phyloP scores from a whole-genome alignment of 2,329 filamentous ascomycete genomes.

The Sphaerulina vaccinii region DNA sequence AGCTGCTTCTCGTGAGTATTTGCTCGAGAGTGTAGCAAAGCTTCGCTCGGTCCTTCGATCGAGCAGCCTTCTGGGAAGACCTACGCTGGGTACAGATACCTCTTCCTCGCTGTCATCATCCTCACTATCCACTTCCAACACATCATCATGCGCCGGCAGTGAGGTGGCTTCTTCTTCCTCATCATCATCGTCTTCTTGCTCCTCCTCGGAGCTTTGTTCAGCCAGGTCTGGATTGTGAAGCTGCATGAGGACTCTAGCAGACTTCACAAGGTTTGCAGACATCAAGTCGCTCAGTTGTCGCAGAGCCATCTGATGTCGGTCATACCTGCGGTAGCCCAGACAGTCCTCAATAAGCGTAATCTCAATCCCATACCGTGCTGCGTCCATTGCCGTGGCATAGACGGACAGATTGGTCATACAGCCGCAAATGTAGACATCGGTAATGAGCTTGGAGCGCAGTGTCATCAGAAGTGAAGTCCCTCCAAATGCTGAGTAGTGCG shows the following conservation, averaged over 20 bases:
- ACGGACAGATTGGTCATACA: conserved; percentile 84
- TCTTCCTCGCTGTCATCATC: conserved; percentile 25
- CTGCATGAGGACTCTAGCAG: conserved; percentile 46
- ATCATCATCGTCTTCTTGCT: neutral
- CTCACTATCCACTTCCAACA: conserved; percentile 24
- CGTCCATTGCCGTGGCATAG: conserved; percentile 87
- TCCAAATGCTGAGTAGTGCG: conserved; percentile 84
- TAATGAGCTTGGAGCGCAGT: conserved; percentile 83
- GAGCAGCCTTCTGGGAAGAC: conserved; percentile 18
- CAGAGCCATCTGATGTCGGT: conserved; percentile 69
- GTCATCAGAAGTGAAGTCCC: conserved; percentile 69
- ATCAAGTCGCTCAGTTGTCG: conserved; percentile 70
- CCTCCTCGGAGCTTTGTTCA: neutral
- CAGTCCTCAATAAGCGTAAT: conserved; percentile 88
- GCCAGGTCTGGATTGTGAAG: conserved; percentile 21
- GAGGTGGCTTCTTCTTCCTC: conserved; percentile 15
- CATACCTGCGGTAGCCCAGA: conserved; percentile 71
- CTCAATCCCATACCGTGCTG: conserved; percentile 80
- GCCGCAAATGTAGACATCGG: conserved; percentile 85
- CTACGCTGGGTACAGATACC: conserved; percentile 22
- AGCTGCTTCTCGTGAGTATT: conserved; percentile 26
- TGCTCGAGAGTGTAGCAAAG: conserved; percentile 9
- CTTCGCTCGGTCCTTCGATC: conserved; percentile 18
- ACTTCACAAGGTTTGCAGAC: conserved; percentile 65
- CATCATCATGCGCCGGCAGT: conserved; percentile 1